Evolutionary conservation across 2,329 filamentous ascomycete genomes (phyloP).

Genomic region (Tolypocladium sp.): DNA sequence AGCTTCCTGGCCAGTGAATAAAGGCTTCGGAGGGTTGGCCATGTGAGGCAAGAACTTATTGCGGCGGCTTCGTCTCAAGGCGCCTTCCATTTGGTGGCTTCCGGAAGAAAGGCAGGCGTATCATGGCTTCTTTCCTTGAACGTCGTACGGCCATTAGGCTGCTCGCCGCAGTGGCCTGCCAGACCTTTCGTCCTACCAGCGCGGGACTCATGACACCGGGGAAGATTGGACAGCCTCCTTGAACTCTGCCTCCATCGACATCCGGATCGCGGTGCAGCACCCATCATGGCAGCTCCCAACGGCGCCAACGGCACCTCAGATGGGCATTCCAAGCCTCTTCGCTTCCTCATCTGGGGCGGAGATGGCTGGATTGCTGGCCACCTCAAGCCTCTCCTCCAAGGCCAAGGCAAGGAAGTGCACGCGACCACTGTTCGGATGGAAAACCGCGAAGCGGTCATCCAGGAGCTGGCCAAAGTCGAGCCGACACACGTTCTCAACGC

Average conservation of each 20-base stretch:
- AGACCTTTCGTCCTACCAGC: background rate
- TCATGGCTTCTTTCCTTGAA: background rate
- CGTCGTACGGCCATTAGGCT: background rate
- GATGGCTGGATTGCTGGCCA: conserved; percentile 55
- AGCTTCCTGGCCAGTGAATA: too few species aligned
- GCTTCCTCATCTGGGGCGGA: conserved; percentile 57
- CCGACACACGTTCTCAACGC: conserved; percentile 60
- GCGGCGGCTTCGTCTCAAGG: too few species aligned
- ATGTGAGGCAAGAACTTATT: too few species aligned
- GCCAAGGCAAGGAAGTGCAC: conserved; percentile 51
- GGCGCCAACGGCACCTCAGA: background rate
- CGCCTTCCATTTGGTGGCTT: background rate
- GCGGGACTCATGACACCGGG: too few species aligned
- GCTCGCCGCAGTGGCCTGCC: too few species aligned
- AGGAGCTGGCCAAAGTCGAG: conserved; percentile 47
- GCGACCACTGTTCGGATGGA: conserved; percentile 58
- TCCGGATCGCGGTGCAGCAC: background rate
- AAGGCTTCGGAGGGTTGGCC: too few species aligned
- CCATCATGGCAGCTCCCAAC: background rate
- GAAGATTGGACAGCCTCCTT: background rate
- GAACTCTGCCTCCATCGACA: background rate
- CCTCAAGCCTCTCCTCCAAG: conserved; percentile 47
- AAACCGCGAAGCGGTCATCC: conserved; percentile 45
- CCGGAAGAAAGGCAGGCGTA: background rate
- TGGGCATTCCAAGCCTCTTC: conserved; percentile 4